Percentiles rank a stretch among this genome's conserved stretches.
These are phyloP conservation scores for Grosmannia penicillata DNA, from an alignment of 2,329 filamentous ascomycete species.

Conservation along the genomic window DNA sequence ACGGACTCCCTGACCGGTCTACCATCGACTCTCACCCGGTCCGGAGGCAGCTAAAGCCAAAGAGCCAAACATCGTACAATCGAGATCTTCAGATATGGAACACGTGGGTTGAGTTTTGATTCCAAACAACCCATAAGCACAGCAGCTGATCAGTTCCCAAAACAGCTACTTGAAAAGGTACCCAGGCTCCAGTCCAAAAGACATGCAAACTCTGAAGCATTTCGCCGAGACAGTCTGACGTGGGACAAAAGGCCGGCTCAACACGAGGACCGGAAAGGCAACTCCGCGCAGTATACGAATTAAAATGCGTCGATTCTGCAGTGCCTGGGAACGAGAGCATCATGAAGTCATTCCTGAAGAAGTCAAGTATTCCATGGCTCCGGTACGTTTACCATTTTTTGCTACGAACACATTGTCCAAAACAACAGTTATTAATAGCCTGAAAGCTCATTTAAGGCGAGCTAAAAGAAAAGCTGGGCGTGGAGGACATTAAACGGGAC, in stretches of 20 bases:
- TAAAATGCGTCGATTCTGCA: constrained; percentile 5
- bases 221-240: constrained; percentile 3
- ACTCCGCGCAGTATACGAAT: constrained; percentile 2
- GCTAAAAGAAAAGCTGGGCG: constrained; percentile 3
- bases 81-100: constrained; percentile 4
- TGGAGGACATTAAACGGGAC: constrained; percentile 1
- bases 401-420: neutral
- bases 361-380: constrained; percentile 4
- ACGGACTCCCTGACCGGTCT: constrained; percentile 4
- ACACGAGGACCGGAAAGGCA: constrained; percentile 1
- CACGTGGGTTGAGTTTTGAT: neutral
- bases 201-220: constrained; percentile 5
- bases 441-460: constrained; percentile 5
- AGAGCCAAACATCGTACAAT: constrained; percentile 1
- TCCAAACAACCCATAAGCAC: neutral
- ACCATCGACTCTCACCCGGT: constrained; percentile 3
- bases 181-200: neutral
- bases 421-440: neutral
- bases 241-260: constrained; percentile 4
- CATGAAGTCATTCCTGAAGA: constrained; percentile 1
- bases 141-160: neutral
- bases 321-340: constrained; percentile 2
- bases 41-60: constrained; percentile 1
- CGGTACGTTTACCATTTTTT: constrained; percentile 2
- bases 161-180: constrained; percentile 3